phyloP scores from a whole-genome alignment of 2,329 filamentous ascomycete genomes.

The Drechslera avenae region DNA sequence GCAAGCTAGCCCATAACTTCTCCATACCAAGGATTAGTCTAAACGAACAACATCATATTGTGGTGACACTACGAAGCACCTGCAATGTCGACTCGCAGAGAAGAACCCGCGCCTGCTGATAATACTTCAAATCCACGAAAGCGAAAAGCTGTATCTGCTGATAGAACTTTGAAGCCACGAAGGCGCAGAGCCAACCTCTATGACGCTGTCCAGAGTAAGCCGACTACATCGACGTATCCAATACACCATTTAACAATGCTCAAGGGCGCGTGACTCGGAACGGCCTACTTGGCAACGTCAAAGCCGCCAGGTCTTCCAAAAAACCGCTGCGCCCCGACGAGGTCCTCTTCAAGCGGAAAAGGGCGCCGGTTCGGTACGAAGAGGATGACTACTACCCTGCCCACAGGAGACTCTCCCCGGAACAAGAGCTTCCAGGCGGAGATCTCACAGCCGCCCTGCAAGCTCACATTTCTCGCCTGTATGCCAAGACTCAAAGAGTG shows the following conservation, averaged over 20 bases:
- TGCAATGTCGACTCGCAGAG: not conserved
- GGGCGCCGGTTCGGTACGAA: constrained; percentile 69
- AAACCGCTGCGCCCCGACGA: constrained; percentile 68
- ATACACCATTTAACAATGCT: not conserved
- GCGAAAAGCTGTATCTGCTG: not conserved
- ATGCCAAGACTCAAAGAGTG: constrained; percentile 47
- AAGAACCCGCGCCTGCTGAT: too few relatives aligned
- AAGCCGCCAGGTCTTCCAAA: constrained; percentile 38
- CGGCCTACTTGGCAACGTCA: constrained; percentile 54
- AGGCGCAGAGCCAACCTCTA: constrained; percentile 64
- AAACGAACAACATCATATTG: too few relatives aligned
- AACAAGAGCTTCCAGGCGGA: constrained; percentile 65
- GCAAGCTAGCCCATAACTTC: constrained; percentile 4
- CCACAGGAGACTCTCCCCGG: constrained; percentile 61
- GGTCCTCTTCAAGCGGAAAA: constrained; percentile 68
- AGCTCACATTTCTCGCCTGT: constrained; percentile 70
- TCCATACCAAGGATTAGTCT: too few relatives aligned
- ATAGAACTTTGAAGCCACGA: not conserved
- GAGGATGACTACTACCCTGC: constrained; percentile 75
- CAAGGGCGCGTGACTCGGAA: constrained; percentile 22
- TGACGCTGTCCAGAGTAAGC: constrained; percentile 71
- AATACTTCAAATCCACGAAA: not conserved
- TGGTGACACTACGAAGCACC: not conserved
- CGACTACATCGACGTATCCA: not conserved
- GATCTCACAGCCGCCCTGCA: constrained; percentile 73